Conservation (phyloP, 192 early-diverging fungal genomes). For the Coemansia sp. region DNA sequence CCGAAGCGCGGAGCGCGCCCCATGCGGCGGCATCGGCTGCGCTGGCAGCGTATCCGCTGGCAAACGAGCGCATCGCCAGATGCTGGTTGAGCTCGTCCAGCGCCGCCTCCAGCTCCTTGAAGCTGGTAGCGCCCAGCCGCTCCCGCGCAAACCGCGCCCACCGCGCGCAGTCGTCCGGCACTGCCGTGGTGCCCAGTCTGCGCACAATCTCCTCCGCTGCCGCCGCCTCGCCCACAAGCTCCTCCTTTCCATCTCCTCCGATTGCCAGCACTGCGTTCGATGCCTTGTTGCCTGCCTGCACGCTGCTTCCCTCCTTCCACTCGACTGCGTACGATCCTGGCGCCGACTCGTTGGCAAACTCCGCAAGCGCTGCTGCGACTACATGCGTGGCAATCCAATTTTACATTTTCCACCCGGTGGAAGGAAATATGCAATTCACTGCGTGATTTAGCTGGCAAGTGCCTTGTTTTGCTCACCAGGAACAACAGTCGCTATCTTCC, state of each 20-base stretch:
- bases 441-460: not conserved
- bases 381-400: not conserved
- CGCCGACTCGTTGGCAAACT: conserved; percentile 46
- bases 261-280: conserved; percentile 40
- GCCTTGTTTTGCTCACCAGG: not conserved
- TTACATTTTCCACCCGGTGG: not conserved
- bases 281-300: conserved; percentile 39
- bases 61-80: conserved; percentile 77
- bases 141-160: conserved; percentile 74
- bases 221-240: conserved; percentile 11
- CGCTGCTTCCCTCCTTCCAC: conserved; percentile 56
- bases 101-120: conserved; percentile 68
- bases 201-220: conserved; percentile 10
- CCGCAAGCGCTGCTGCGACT: conserved; percentile 57
- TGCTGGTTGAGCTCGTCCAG: conserved; percentile 78
- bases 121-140: conserved; percentile 61
- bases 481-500: not conserved
- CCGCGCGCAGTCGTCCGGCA: conserved; percentile 56
- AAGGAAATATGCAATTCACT: not conserved
- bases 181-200: not conserved
- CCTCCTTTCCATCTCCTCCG: conserved; percentile 21
- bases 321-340: conserved; percentile 37
- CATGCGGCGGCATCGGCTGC: conserved; percentile 84
- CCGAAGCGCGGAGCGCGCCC: conserved; percentile 81
- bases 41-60: conserved; percentile 74